These are phyloP conservation scores for Lyophyllum semitale DNA, from an alignment of 768 basidiomycete species.

Conservation along the genomic window DNA sequence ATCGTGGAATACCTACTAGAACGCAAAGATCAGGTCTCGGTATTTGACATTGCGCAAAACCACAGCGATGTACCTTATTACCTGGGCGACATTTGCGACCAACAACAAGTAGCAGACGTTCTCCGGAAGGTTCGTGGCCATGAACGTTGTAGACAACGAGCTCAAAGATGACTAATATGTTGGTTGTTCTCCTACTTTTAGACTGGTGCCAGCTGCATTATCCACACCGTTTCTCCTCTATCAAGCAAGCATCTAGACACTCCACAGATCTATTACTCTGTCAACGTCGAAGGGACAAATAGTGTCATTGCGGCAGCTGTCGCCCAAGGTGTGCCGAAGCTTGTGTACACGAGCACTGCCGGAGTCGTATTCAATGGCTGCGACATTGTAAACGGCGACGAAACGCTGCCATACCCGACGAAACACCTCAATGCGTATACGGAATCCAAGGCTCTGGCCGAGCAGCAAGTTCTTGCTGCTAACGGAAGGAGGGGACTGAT, in stretches of 20 bases:
- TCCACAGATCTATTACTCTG: too few species aligned
- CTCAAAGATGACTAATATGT: too few species aligned
- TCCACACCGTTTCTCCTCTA: neutral
- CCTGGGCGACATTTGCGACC: too few species aligned
- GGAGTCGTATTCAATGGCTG: neutral
- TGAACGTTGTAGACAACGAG: too few species aligned
- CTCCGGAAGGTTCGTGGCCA: too few species aligned
- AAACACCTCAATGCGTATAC: neutral
- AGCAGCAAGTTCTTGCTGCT: neutral
- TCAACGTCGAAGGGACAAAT: neutral
- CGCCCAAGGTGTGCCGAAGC: neutral
- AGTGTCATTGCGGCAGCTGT: neutral
- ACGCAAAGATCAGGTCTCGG: too few species aligned
- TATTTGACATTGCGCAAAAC: too few species aligned
- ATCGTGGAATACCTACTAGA: too few species aligned
- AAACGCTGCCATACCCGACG: neutral
- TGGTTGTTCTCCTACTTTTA: too few species aligned
- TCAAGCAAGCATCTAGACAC: too few species aligned
- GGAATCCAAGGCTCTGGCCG: neutral
- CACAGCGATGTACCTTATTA: too few species aligned
- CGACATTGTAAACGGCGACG: neutral
- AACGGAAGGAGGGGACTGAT: neutral
- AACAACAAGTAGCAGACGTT: too few species aligned
- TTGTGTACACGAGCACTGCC: neutral
- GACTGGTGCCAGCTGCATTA: neutral